Evolutionary conservation across 164 flowering plant genomes (phyloP).

Genomic region (Cinnamomum chago): DNA sequence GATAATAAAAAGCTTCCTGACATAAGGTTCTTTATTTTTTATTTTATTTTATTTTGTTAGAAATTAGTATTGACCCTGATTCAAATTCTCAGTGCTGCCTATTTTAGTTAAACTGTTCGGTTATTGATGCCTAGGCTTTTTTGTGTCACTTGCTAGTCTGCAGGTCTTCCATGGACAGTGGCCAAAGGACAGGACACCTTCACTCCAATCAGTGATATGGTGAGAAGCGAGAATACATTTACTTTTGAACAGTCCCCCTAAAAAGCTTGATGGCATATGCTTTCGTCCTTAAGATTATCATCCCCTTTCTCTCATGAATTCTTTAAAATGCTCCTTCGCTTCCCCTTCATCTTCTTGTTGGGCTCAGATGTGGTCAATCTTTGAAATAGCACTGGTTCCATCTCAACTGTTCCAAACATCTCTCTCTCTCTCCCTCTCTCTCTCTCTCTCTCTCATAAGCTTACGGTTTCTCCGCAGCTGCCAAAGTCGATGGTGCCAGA

Average conservation of each 20-base stretch:
- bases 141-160: constrained; percentile 45
- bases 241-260: neutral
- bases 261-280: neutral
- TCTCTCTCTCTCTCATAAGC: neutral
- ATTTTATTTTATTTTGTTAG: neutral
- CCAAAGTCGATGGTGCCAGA: constrained; percentile 62
- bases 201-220: constrained; percentile 88
- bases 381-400: too few species aligned
- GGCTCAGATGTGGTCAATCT: too few species aligned
- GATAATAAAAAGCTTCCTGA: neutral
- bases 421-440: neutral
- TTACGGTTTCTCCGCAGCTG: constrained; percentile 43
- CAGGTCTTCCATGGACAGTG: constrained; percentile 97
- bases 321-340: too few species aligned
- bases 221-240: constrained; percentile 33
- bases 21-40: neutral
- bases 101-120: neutral
- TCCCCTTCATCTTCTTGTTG: too few species aligned
- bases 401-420: too few species aligned
- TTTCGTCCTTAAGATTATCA: neutral
- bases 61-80: neutral
- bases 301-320: too few species aligned
- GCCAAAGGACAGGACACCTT: constrained; percentile 98
- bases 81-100: neutral
- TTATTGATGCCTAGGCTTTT: constrained; percentile 2